Evolutionary conservation across 345 rosid genomes (phyloP).

Genomic region (Raphanus raphanistrum): DNA sequence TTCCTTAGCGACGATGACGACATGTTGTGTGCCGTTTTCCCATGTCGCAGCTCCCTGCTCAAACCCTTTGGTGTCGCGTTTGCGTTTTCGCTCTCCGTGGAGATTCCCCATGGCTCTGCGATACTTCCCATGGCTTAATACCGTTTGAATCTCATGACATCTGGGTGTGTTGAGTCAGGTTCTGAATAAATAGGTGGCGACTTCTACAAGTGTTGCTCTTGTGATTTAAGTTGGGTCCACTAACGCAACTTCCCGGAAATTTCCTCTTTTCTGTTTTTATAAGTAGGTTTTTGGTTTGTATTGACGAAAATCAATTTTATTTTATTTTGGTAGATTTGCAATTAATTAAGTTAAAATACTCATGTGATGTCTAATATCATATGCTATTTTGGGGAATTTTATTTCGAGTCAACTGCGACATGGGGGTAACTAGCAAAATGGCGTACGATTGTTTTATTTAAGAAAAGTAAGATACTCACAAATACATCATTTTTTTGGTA

Average conservation of each 20-base stretch:
- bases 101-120: conserved; percentile 50
- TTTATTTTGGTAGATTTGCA: conserved; percentile 7
- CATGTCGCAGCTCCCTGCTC: conserved; percentile 62
- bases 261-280: conserved; percentile 15
- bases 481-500: background rate
- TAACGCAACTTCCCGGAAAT: conserved; percentile 23
- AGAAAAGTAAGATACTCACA: background rate
- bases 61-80: conserved; percentile 43
- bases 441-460: background rate
- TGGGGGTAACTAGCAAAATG: background rate
- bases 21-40: conserved; percentile 83
- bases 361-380: background rate
- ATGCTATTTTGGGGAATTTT: background rate
- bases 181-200: conserved; percentile 29
- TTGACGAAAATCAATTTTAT: background rate
- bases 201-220: conserved; percentile 3
- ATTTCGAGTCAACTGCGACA: background rate
- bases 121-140: conserved; percentile 16
- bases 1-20: conserved; percentile 78
- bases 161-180: conserved; percentile 17
- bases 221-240: conserved; percentile 26
- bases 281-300: conserved; percentile 9
- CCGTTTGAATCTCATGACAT: background rate
- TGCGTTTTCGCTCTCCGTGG: conserved; percentile 53
- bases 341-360: background rate